Conservation (phyloP, 2,329 filamentous ascomycete species). For the Fusarium sp. region DNA sequence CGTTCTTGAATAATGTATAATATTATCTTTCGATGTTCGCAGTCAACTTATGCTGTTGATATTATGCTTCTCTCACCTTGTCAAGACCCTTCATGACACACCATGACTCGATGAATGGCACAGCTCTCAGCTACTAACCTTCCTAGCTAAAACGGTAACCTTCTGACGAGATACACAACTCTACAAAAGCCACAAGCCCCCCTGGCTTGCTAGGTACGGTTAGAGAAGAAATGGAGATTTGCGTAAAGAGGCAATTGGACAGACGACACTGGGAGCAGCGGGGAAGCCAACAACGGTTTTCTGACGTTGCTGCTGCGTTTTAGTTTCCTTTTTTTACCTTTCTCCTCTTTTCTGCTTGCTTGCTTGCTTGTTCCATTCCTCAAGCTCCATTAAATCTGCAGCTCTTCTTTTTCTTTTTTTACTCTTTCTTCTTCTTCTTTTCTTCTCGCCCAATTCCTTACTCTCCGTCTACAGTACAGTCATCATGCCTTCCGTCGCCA, state of each 20-base stretch:
- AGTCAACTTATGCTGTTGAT: too few species aligned
- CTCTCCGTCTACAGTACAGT: neutral
- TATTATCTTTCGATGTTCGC: too few species aligned
- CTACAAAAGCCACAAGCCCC: conserved; percentile 23
- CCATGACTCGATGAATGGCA: too few species aligned
- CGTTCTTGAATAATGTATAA: neutral
- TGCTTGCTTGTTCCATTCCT: neutral
- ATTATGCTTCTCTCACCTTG: too few species aligned
- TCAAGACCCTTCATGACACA: neutral
- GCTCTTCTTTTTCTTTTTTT: neutral
- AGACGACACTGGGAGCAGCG: conserved; percentile 21
- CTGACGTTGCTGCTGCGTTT: conserved; percentile 30
- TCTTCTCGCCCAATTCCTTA: neutral
- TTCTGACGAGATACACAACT: conserved; percentile 11
- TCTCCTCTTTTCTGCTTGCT: neutral
- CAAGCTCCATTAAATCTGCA: too few species aligned
- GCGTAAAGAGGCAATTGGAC: conserved; percentile 34
- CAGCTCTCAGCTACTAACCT: too few species aligned
- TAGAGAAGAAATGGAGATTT: conserved; percentile 18
- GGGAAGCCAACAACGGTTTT: conserved; percentile 27
- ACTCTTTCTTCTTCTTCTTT: neutral
- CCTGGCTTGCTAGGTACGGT: conserved; percentile 14
- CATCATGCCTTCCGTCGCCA: conserved; percentile 27
- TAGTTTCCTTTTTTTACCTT: conserved; percentile 2
- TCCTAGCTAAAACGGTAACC: neutral